A percentile compares a stretch with the other conserved stretches of the same genome.
Evolutionary conservation across 2,329 filamentous ascomycete species (phyloP).

Genomic region (Corniculantispora saksenae): DNA sequence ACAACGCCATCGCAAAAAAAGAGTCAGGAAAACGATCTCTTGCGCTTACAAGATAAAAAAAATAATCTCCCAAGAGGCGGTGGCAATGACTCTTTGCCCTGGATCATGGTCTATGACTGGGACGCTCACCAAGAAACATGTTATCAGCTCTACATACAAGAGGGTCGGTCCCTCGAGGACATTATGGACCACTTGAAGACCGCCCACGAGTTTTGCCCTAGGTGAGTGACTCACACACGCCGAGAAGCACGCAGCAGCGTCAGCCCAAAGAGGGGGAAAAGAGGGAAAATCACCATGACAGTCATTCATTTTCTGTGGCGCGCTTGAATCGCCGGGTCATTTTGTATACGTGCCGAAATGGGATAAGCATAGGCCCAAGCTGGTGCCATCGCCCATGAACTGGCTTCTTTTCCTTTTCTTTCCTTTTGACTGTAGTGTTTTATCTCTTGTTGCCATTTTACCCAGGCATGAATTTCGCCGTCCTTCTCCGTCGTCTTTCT

Average conservation of each 20-base stretch:
- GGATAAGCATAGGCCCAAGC: constrained; percentile 1
- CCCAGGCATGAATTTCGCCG: not conserved
- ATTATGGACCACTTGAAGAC: constrained; percentile 71
- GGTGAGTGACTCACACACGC: constrained; percentile 54
- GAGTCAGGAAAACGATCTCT: not conserved
- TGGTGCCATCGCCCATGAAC: not conserved
- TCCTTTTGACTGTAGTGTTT: not conserved
- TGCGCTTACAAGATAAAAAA: not conserved
- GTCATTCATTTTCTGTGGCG: not conserved
- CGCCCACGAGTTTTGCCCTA: constrained; percentile 67
- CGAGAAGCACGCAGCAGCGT: constrained; percentile 11
- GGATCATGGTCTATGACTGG: constrained; percentile 50
- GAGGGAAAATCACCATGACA: not conserved
- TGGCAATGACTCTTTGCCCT: constrained; percentile 14
- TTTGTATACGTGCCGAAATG: not conserved
- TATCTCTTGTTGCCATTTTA: not conserved
- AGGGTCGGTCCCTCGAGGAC: constrained; percentile 71
- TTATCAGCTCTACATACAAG: constrained; percentile 70
- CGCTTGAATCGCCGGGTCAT: not conserved
- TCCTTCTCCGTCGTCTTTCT: not conserved
- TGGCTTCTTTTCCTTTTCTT: not conserved
- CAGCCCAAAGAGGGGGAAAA: constrained; percentile 13
- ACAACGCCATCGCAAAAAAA: not conserved
- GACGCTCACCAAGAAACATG: constrained; percentile 44
- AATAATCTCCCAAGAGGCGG: no score